These are phyloP conservation scores for Chrysoporthe austroafricana DNA, from an alignment of 2,329 filamentous ascomycete species.

Conservation along the genomic window DNA sequence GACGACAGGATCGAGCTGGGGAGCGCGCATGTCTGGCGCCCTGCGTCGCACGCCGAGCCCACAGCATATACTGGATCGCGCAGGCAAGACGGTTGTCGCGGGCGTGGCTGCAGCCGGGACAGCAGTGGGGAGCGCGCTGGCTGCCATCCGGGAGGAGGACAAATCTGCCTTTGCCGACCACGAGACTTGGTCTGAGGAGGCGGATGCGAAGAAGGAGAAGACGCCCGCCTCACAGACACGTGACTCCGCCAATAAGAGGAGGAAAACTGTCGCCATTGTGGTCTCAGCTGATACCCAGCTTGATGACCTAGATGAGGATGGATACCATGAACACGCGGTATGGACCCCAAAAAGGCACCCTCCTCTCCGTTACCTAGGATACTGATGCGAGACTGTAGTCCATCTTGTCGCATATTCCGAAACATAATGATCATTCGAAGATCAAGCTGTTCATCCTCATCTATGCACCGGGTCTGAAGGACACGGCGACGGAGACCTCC, in stretches of 20 bases:
- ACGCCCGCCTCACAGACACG: constrained; percentile 39
- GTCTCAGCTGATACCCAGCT: constrained; percentile 76
- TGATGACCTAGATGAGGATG: constrained; percentile 61
- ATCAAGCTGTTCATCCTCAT: constrained; percentile 87
- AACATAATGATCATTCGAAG: constrained; percentile 71
- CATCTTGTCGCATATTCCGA: constrained; percentile 86
- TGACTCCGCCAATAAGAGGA: constrained; percentile 49
- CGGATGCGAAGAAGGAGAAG: constrained; percentile 65
- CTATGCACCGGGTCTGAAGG: constrained; percentile 80
- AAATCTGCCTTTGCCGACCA: constrained; percentile 81
- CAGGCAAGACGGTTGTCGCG: constrained; percentile 78
- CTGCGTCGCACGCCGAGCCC: constrained; percentile 83
- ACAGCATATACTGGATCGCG: constrained; percentile 84
- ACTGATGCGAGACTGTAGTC: constrained; percentile 55
- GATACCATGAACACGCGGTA: constrained; percentile 80
- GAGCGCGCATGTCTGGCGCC: constrained; percentile 78
- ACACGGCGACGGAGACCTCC: constrained; percentile 58
- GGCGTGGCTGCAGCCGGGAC: constrained; percentile 83
- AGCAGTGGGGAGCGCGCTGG: constrained; percentile 79
- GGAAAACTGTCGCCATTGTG: constrained; percentile 84
- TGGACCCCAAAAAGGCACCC: constrained; percentile 38
- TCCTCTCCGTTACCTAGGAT: not conserved
- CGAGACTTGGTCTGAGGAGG: constrained; percentile 91
- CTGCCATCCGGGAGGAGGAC: constrained; percentile 83
- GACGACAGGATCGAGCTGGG: constrained; percentile 59